Percentiles rank a stretch among this genome's conserved stretches.
Evolutionary conservation across 441 rosid genomes (phyloP).

Genomic region (Rhodomyrtus psidioides): DNA sequence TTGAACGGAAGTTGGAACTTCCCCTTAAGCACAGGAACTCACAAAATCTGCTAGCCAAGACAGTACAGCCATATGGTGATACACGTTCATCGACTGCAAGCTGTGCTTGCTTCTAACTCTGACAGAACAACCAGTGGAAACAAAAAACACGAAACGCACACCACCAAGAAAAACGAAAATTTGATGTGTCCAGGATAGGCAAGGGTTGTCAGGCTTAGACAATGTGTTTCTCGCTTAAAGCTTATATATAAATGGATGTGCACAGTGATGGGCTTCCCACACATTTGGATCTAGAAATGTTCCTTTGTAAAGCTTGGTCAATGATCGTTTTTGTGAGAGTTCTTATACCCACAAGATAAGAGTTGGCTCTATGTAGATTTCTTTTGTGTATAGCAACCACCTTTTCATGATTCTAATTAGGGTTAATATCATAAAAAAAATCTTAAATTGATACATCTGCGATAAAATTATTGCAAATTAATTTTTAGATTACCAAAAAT

Average conservation of each 20-base stretch:
- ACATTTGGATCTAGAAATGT: neutral
- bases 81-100: neutral
- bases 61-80: neutral
- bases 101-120: neutral
- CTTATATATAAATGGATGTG: neutral
- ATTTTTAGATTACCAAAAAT: too few species aligned
- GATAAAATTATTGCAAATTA: too few species aligned
- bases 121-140: neutral
- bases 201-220: neutral
- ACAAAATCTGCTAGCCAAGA: neutral
- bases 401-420: neutral
- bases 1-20: neutral
- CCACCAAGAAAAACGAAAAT: neutral
- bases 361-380: neutral
- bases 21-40: neutral
- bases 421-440: too few species aligned
- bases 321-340: neutral
- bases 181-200: neutral
- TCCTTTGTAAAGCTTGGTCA: neutral
- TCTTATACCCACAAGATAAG: too few species aligned
- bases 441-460: too few species aligned
- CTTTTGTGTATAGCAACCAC: neutral
- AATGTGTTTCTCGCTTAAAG: neutral
- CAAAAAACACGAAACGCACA: neutral
- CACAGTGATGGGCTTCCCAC: neutral